Percentiles rank a stretch among this genome's conserved stretches.
Conservation (phyloP, 371 early-diverging fungal genomes). For the Lichtheimia corymbifera region DNA sequence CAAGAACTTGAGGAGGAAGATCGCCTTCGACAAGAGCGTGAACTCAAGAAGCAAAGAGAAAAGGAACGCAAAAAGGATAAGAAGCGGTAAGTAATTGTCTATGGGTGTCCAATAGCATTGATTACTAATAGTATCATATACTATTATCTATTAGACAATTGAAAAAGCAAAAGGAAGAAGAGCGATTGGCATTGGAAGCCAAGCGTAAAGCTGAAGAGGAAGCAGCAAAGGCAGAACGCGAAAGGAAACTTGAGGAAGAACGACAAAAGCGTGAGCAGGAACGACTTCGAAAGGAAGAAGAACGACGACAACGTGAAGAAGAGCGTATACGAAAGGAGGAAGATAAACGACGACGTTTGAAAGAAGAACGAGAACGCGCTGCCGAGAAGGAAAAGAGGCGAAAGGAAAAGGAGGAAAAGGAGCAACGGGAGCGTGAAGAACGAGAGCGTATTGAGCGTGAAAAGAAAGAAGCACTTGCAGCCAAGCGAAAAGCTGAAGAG, state of each 20-base stretch:
- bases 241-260: constrained; percentile 44
- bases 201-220: constrained; percentile 40
- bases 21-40: constrained; percentile 66
- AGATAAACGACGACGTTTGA: constrained; percentile 53
- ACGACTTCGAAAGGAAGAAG: constrained; percentile 32
- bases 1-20: constrained; percentile 85
- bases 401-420: constrained; percentile 60
- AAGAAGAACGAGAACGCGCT: constrained; percentile 57
- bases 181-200: constrained; percentile 39
- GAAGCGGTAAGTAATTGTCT: constrained; percentile 42
- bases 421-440: constrained; percentile 42
- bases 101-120: neutral
- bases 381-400: constrained; percentile 60
- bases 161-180: constrained; percentile 44
- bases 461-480: constrained; percentile 25
- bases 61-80: constrained; percentile 68
- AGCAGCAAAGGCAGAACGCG: constrained; percentile 31
- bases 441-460: constrained; percentile 29
- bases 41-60: constrained; percentile 65
- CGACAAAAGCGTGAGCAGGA: constrained; percentile 53
- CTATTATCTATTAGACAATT: constrained; percentile 25
- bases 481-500: constrained; percentile 12
- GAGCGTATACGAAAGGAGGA: constrained; percentile 56
- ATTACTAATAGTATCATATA: neutral
- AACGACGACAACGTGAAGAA: constrained; percentile 57